phyloP scores from a whole-genome alignment of 768 basidiomycete genomes.

The Psilocybe cyanescens region DNA sequence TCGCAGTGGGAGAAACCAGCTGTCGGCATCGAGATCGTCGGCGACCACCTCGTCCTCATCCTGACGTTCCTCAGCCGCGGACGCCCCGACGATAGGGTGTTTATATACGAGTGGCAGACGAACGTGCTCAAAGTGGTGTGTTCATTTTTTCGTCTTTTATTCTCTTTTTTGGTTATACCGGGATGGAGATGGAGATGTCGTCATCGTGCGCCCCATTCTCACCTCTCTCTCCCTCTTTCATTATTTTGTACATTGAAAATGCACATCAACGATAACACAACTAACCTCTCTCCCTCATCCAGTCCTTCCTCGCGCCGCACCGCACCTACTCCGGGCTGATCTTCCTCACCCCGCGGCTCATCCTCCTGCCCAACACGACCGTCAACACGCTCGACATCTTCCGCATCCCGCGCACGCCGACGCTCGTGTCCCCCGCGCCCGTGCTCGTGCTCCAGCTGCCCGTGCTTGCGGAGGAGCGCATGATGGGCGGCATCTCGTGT shows the following conservation, averaged over 20 bases:
- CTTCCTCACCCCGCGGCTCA: constrained; percentile 35
- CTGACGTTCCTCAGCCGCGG: constrained; percentile 27
- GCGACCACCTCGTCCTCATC: constrained; percentile 44
- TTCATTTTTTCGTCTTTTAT: not conserved
- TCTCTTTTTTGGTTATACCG: not conserved
- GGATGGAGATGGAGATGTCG: too few species aligned
- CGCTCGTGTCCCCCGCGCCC: constrained; percentile 19
- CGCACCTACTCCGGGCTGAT: constrained; percentile 33
- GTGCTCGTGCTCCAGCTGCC: constrained; percentile 33
- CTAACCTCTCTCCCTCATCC: not conserved
- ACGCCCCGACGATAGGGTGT: constrained; percentile 33
- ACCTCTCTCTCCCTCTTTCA: too few species aligned
- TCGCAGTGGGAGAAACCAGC: constrained; percentile 29
- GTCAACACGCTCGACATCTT: constrained; percentile 38
- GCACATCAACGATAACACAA: too few species aligned
- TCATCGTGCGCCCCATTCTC: too few species aligned
- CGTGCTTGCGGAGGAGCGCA: constrained; percentile 24
- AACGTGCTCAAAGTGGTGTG: constrained; percentile 39
- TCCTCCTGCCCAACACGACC: constrained; percentile 37
- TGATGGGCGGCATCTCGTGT: constrained; percentile 33
- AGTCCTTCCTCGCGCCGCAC: constrained; percentile 24
- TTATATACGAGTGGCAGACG: constrained; percentile 48
- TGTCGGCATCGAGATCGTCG: constrained; percentile 50
- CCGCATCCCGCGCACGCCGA: constrained; percentile 29
- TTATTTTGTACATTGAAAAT: too few species aligned